Conservation (phyloP, 495 filamentous ascomycete species). For the Evernia prunastri region DNA sequence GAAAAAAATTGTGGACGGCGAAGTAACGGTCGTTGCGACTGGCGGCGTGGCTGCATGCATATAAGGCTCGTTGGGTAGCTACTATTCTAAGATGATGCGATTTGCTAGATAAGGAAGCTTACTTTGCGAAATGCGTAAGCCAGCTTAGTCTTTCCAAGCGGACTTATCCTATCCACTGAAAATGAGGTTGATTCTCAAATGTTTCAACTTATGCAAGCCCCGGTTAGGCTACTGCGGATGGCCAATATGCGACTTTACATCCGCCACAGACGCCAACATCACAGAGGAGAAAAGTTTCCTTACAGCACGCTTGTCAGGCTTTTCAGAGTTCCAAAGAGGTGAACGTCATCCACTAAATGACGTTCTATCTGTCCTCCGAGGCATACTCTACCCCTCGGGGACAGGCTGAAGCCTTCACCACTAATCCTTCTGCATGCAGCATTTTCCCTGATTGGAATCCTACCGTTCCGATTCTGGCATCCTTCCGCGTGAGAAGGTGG, state of each 20-base stretch:
- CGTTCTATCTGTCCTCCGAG: constrained; percentile 5
- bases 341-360: not conserved
- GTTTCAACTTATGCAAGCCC: constrained; percentile 3
- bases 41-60: constrained; percentile 18
- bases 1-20: not conserved
- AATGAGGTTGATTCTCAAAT: not conserved
- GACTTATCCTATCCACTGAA: constrained; percentile 5
- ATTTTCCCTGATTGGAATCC: not conserved
- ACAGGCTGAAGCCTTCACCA: not conserved
- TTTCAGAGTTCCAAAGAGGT: no score
- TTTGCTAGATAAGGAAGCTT: constrained; percentile 1
- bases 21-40: constrained; percentile 5
- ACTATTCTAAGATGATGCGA: constrained; percentile 1
- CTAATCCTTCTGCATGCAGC: not conserved
- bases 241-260: constrained; percentile 24
- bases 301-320: constrained; percentile 6
- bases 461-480: not conserved
- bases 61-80: constrained; percentile 1
- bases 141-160: constrained; percentile 4
- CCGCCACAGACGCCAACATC: constrained; percentile 27
- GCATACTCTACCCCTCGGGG: not conserved
- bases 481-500: not conserved
- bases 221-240: constrained; percentile 10
- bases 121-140: not conserved
- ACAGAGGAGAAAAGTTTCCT: constrained; percentile 21